Conservation (phyloP, 1,284 basidiomycete species). For the Ustilago loliicola region DNA sequence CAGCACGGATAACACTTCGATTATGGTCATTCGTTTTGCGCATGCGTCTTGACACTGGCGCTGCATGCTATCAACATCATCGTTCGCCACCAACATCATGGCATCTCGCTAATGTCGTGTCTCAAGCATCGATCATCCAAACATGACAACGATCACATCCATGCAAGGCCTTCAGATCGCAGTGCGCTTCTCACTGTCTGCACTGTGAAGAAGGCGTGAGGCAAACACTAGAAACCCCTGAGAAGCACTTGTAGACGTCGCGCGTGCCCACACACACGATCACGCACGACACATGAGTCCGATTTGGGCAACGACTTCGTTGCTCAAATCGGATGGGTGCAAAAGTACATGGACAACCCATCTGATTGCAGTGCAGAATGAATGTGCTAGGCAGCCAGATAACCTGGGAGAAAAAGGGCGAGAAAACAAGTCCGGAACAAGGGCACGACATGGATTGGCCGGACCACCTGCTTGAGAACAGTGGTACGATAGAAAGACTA, state of each 20-base stretch:
- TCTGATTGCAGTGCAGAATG: background rate
- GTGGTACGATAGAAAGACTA: slow-evolving; percentile 17
- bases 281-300: slow-evolving; percentile 5
- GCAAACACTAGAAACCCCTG: background rate
- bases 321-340: background rate
- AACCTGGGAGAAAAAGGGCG: slow-evolving; percentile 2
- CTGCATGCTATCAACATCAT: background rate
- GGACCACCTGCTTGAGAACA: slow-evolving; percentile 2
- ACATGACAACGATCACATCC: background rate
- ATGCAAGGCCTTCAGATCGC: background rate
- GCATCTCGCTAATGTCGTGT: background rate
- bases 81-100: background rate
- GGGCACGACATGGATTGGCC: slow-evolving; percentile 1
- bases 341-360: slow-evolving; percentile 22
- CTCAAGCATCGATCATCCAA: background rate
- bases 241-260: background rate
- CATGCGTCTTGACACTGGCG: slow-evolving; percentile 3
- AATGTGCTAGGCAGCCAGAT: slow-evolving; percentile 2
- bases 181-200: background rate
- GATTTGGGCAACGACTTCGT: background rate
- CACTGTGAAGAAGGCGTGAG: background rate
- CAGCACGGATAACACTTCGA: slow-evolving; percentile 83
- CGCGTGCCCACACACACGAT: background rate
- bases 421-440: slow-evolving; percentile 17
- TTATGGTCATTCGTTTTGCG: slow-evolving; percentile 67